Percentiles rank a stretch among this genome's conserved stretches.
Evolutionary conservation across 805 yeast species (phyloP).

Genomic region (Yarrowia sp.): DNA sequence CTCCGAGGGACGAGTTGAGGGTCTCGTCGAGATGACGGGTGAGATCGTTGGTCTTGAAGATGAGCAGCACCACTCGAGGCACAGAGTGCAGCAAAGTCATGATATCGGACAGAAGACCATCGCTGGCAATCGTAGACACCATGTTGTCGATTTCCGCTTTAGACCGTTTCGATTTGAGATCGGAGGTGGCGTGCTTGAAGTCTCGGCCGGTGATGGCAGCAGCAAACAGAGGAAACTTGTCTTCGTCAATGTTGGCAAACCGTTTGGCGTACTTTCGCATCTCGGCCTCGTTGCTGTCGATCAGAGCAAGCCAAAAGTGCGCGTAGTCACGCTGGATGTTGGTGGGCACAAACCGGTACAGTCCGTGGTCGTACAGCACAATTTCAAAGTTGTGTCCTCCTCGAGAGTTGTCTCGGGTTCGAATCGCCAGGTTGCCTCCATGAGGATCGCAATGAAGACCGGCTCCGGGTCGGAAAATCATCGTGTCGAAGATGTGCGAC

Average conservation of each 20-base stretch:
- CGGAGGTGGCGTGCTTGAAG: slow-evolving; percentile 68
- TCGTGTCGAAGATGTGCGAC: slow-evolving; percentile 88
- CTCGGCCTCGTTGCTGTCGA: slow-evolving; percentile 68
- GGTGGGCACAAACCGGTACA: slow-evolving; percentile 83
- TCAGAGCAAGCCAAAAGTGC: slow-evolving; percentile 87
- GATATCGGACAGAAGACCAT: slow-evolving; percentile 69
- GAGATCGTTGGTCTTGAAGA: slow-evolving; percentile 91
- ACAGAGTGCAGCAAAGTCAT: slow-evolving; percentile 79
- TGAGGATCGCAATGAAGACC: slow-evolving; percentile 98
- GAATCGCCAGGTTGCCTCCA: slow-evolving; percentile 92
- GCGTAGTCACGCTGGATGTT: slow-evolving; percentile 83
- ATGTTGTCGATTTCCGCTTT: slow-evolving; percentile 71
- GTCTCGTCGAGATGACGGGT: slow-evolving; percentile 88
- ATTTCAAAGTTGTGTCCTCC: slow-evolving; percentile 84
- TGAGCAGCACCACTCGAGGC: slow-evolving; percentile 85
- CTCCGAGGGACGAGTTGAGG: slow-evolving; percentile 81
- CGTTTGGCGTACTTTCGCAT: slow-evolving; percentile 78
- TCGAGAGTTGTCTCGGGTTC: slow-evolving; percentile 50
- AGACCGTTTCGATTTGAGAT: slow-evolving; percentile 60
- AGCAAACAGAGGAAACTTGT: slow-evolving; percentile 82
- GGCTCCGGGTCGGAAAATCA: slow-evolving; percentile 93
- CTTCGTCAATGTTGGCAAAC: slow-evolving; percentile 79
- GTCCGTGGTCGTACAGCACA: slow-evolving; percentile 91
- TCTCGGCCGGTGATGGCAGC: slow-evolving; percentile 97
- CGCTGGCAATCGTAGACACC: slow-evolving; percentile 62